phyloP scores from a whole-genome alignment of 345 rosid genomes.

The Anacardium occidentale region DNA sequence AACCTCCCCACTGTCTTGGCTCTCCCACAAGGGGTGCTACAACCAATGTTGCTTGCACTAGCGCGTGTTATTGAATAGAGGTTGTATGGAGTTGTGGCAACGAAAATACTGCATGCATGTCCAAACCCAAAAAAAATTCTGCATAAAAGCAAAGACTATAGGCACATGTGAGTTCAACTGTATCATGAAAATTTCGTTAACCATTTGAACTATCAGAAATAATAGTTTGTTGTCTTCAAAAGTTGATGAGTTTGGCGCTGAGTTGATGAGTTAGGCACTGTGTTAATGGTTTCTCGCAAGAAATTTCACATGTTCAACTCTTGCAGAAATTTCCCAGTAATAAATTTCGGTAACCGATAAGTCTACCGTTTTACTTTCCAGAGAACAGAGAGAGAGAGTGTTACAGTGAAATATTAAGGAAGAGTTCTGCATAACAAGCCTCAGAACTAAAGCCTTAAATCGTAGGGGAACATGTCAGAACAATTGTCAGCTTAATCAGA shows the following conservation, averaged over 20 bases:
- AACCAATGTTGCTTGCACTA: conserved; percentile 42
- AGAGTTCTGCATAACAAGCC: too few relatives aligned
- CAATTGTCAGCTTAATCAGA: neutral
- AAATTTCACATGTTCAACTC: neutral
- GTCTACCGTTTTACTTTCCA: neutral
- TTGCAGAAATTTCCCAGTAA: neutral
- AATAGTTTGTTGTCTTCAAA: too few relatives aligned
- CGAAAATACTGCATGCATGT: conserved; percentile 62
- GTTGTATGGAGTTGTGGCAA: conserved; percentile 76
- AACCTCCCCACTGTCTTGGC: conserved; percentile 91
- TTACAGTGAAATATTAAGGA: neutral
- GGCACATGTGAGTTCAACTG: neutral
- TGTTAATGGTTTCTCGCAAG: too few relatives aligned
- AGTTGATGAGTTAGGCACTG: too few relatives aligned
- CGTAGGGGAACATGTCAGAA: neutral
- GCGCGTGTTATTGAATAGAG: conserved; percentile 63
- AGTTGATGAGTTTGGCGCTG: too few relatives aligned
- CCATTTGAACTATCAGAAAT: neutral
- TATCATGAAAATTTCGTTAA: neutral
- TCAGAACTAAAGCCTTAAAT: neutral
- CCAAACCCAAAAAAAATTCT: conserved; percentile 2
- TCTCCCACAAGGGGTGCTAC: conserved; percentile 56
- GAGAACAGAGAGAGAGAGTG: neutral
- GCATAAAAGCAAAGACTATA: neutral
- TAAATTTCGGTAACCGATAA: neutral